phyloP scores from a whole-genome alignment of 208 protist species.

The Wallacemonas sp. region DNA sequence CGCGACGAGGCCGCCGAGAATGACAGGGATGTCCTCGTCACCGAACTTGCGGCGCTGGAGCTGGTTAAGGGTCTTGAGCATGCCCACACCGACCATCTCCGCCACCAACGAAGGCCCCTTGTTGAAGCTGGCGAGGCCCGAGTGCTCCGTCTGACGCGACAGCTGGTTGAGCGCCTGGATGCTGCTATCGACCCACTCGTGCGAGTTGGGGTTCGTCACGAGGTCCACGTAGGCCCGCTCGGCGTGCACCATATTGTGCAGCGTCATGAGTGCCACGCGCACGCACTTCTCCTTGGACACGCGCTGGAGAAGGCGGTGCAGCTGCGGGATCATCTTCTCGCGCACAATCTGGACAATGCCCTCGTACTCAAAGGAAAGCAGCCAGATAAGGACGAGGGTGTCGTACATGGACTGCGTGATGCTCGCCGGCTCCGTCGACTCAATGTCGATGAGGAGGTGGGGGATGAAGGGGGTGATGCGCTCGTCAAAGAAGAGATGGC shows the following conservation, averaged over 20 bases:
- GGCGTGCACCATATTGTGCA: conserved; percentile 85
- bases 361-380: conserved; percentile 86
- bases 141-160: neutral
- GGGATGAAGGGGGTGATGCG: conserved; percentile 67
- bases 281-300: conserved; percentile 93
- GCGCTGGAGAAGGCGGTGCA: conserved; percentile 87
- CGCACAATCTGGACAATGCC: conserved; percentile 72
- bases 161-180: conserved; percentile 47
- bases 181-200: conserved; percentile 49
- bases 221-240: conserved; percentile 65
- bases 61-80: conserved; percentile 87
- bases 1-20: conserved; percentile 64
- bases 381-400: conserved; percentile 73
- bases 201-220: conserved; percentile 45
- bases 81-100: conserved; percentile 91
- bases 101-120: conserved; percentile 75
- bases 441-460: conserved; percentile 80
- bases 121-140: conserved; percentile 20
- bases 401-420: conserved; percentile 89
- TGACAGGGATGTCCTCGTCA: conserved; percentile 85
- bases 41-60: conserved; percentile 87
- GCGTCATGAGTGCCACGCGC: conserved; percentile 83
- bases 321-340: conserved; percentile 81
- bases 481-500: conserved; percentile 72
- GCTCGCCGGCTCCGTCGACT: conserved; percentile 72